A percentile compares a stretch with the other conserved stretches of the same genome.
phyloP scores from a whole-genome alignment of 768 basidiomycete genomes.

The Tylopilus subfusipes region DNA sequence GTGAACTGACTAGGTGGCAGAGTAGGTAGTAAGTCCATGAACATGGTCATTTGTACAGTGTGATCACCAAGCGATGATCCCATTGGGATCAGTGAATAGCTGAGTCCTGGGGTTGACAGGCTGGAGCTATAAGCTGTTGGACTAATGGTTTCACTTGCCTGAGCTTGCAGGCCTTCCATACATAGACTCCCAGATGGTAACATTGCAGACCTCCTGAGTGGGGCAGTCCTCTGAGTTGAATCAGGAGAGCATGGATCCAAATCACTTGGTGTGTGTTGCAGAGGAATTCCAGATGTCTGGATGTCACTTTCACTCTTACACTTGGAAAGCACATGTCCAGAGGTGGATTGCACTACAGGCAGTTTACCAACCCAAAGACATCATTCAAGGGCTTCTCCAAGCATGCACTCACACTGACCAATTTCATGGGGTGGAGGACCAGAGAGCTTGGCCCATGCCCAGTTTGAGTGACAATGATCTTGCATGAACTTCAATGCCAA shows the following conservation, averaged over 20 bases:
- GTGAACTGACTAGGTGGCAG: too few species aligned
- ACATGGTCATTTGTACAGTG: constrained; percentile 52
- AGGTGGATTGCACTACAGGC: constrained; percentile 33
- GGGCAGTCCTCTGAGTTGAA: constrained; percentile 11
- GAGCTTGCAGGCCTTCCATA: constrained; percentile 10
- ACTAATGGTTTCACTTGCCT: constrained; percentile 14
- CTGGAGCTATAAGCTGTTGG: constrained; percentile 31
- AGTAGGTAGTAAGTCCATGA: constrained; percentile 40
- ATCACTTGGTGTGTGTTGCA: background rate
- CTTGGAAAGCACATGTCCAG: constrained; percentile 41
- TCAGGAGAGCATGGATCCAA: constrained; percentile 10
- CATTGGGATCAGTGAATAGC: constrained; percentile 57
- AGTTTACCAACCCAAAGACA: constrained; percentile 89
- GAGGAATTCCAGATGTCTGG: constrained; percentile 11
- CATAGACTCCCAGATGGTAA: constrained; percentile 36
- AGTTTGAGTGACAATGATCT: constrained; percentile 90
- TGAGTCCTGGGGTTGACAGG: constrained; percentile 54
- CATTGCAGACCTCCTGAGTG: constrained; percentile 42
- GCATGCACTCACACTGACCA: constrained; percentile 80
- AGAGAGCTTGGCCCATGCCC: constrained; percentile 90
- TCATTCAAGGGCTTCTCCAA: constrained; percentile 85
- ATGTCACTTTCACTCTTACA: constrained; percentile 49
- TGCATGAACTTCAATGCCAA: constrained; percentile 91
- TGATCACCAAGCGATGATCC: constrained; percentile 54
- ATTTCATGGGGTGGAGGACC: constrained; percentile 84